Evolutionary conservation across 2,329 filamentous ascomycete genomes (phyloP).

Genomic region (Lecanicillium sp.): DNA sequence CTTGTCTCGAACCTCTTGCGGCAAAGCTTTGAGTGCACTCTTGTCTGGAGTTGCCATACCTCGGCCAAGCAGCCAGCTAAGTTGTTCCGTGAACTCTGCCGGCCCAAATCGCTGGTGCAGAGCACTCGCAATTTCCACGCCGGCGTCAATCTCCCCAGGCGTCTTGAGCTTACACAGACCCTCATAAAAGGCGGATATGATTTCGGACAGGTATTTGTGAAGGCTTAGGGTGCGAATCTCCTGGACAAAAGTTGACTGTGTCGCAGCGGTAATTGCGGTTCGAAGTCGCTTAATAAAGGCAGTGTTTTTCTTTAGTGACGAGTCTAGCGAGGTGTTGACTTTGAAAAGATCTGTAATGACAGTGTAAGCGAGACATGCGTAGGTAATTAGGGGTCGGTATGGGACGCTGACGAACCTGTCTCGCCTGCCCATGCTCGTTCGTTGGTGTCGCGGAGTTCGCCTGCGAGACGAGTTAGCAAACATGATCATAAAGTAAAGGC

Average conservation of each 20-base stretch:
- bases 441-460: constrained; percentile 86
- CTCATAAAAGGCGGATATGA: constrained; percentile 92
- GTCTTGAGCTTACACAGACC: constrained; percentile 87
- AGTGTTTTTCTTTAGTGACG: constrained; percentile 95
- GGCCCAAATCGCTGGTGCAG: constrained; percentile 92
- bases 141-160: constrained; percentile 83
- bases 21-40: constrained; percentile 66
- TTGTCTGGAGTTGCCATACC: constrained; percentile 89
- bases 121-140: constrained; percentile 89
- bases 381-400: constrained; percentile 8
- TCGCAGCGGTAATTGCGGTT: constrained; percentile 75
- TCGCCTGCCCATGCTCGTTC: constrained; percentile 82
- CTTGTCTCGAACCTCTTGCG: constrained; percentile 77
- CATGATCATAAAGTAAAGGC: no score
- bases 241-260: constrained; percentile 74
- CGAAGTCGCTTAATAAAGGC: constrained; percentile 95
- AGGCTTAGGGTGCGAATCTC: constrained; percentile 86
- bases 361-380: neutral
- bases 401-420: constrained; percentile 60
- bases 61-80: constrained; percentile 87
- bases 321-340: constrained; percentile 76
- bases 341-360: constrained; percentile 59
- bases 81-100: constrained; percentile 78
- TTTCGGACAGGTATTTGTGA: constrained; percentile 94
- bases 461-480: constrained; percentile 35